These are phyloP conservation scores for Rhodamnia rubescens DNA, from an alignment of 345 rosid genomes.

Conservation along the genomic window DNA sequence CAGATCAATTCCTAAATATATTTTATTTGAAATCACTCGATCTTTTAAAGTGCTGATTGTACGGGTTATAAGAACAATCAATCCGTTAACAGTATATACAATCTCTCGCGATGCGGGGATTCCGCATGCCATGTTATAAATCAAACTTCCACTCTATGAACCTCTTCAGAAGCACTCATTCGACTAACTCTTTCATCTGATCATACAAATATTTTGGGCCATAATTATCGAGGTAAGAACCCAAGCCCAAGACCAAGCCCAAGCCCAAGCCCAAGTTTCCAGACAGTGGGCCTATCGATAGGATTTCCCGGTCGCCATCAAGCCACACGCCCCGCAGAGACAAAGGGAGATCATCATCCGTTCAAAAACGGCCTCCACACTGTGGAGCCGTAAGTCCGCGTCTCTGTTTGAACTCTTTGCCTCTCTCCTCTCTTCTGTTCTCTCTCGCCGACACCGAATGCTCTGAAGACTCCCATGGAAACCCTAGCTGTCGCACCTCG, in stretches of 20 bases:
- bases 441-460: background rate
- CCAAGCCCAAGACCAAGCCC: background rate
- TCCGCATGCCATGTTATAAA: too few relatives aligned
- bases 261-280: background rate
- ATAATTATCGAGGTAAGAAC: background rate
- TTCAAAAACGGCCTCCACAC: background rate
- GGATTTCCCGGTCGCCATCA: background rate
- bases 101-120: too few relatives aligned
- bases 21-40: background rate
- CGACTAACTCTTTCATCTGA: background rate
- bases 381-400: background rate
- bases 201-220: background rate
- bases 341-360: background rate
- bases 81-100: too few relatives aligned
- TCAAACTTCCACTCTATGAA: too few relatives aligned
- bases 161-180: too few relatives aligned
- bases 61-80: background rate
- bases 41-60: background rate
- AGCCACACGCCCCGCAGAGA: background rate
- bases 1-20: background rate
- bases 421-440: background rate
- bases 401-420: background rate
- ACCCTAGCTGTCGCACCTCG: constrained; percentile 30
- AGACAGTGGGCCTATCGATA: background rate
- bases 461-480: constrained; percentile 10